Base-by-base conservation (phyloP, 805 yeast genomes). In the Clavispora vitiphila region DNA sequence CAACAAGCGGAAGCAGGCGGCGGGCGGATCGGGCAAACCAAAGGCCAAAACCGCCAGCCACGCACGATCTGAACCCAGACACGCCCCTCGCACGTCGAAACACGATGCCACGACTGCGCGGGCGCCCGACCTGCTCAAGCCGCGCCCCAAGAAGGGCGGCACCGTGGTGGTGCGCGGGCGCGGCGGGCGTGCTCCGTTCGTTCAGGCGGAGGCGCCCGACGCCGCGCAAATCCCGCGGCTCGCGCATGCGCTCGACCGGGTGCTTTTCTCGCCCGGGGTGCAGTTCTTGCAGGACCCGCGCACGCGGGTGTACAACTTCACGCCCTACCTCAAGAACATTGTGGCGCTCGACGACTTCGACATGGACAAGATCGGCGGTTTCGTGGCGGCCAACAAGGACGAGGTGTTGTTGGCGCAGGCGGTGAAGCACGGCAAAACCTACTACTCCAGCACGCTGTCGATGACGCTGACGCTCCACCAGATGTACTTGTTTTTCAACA, bases 371-470 rank as follows among this genome's bases (percentile, higher is more conserved):
- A 61, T 85, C 21, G 62, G 78, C 1, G 62, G 66, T 4, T 90
- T 82, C 53, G 73, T 80, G 8, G 74, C 87, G 0, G 81, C 95
- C 0, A 77, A 86, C 3, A 77, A 77, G 53, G 96, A 91, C 64
- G 46, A 56, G 10, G 55, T 54, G 0, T 66, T 91, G 36, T 53
- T 75, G 1, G 40, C 66, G 4, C 58, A 83, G 8, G 81, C 91
- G 0, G 49, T 52, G 15, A 43, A 48, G 35, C 49, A 43, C 38
- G 52, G 50, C 32, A 67, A 52, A 57, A 60, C 55, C 42, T 91
- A 72, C 56, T 77, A 76, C 43, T 85, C 95, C 2, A 88, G 96
- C 1, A 89, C 98, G 0, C 85, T 95, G 15, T 85, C 96, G 1
- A 76, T 91, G 86, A 90, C 98, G 0, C 72, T 81, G 1, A 63